A percentile compares a stretch with the other conserved stretches of the same genome.
These are phyloP conservation scores for Hymenoscyphus scutula DNA, from an alignment of 2,329 filamentous ascomycete species.

Conservation along the genomic window DNA sequence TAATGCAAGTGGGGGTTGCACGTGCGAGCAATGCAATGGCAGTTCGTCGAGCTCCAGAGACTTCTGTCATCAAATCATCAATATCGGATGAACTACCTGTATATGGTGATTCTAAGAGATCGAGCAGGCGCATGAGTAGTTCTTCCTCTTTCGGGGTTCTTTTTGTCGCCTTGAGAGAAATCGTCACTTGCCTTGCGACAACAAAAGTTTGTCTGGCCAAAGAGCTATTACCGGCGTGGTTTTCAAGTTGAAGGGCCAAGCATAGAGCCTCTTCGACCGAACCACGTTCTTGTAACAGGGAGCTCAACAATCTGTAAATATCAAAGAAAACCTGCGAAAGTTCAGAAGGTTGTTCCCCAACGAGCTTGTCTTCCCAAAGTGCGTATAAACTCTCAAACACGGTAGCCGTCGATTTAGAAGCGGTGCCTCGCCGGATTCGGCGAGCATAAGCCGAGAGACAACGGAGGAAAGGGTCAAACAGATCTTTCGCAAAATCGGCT, in stretches of 20 bases:
- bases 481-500: constrained; percentile 59
- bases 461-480: constrained; percentile 62
- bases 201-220: constrained; percentile 45
- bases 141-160: constrained; percentile 40
- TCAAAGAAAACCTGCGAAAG: constrained; percentile 23
- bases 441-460: constrained; percentile 61
- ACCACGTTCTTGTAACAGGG: constrained; percentile 46
- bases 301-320: constrained; percentile 50
- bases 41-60: constrained; percentile 55
- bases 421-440: constrained; percentile 38
- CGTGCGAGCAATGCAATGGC: constrained; percentile 47
- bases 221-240: constrained; percentile 27
- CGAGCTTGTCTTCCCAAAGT: constrained; percentile 21
- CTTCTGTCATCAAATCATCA: constrained; percentile 57
- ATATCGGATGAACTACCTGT: constrained; percentile 59
- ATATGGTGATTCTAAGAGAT: constrained; percentile 56
- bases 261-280: constrained; percentile 49
- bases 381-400: constrained; percentile 26
- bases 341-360: constrained; percentile 18
- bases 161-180: constrained; percentile 48
- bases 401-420: constrained; percentile 20
- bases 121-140: constrained; percentile 49
- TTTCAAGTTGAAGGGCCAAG: constrained; percentile 51
- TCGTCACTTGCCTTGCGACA: constrained; percentile 53
- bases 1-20: constrained; percentile 15